Base-by-base conservation (phyloP, 148 eudicot species). In the Talinum fruticosum region DNA sequence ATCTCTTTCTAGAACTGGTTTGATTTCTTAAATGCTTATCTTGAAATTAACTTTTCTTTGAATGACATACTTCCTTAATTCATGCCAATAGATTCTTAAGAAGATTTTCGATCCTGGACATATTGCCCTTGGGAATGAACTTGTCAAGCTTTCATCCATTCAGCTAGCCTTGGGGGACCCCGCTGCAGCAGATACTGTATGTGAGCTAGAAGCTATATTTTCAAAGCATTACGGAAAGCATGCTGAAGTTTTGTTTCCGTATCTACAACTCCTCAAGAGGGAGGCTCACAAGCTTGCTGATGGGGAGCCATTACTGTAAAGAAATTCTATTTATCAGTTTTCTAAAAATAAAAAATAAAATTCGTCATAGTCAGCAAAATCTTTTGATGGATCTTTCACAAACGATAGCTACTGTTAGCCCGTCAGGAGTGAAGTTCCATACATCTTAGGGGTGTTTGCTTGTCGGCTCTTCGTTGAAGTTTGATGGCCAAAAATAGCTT, bases 61-160 rank as follows among this genome's bases (percentile, higher is more conserved):
- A 19, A 68, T 49, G 41, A 76, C 74, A 10, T 29, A n/a, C n/a
- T 30, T 10, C 6, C 30, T 68, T 24, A 16, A 53, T 6, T 34
- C 6, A 69, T 82, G 36, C 54, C 53, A 5, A 75, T 89, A 95
- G 99, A 95, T 95, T 78, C 89, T 95, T 66, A 90, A 89, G 83
- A 90, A 86, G 88, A 87, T 91, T 18, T 91, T 93, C 62, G 79
- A 85, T 72, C 82, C 79, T 35, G 81, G 87, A 71, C 97, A 95
- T 82, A 87, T 95, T 65, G 94, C 83, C 35, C 66, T 91, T 35
- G 99, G 92, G 68, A 88, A 95, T 77, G 99, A 95, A 72, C 82
- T 95, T 81, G 76, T 93, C 32, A 95, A 95, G 82, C 91, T 92
- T 51, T 80, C 93, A 72, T 91, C 99, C 26, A 83, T 94, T 78